phyloP scores from a whole-genome alignment of 1,139 yeast species.

The Geotrichum candidum region DNA sequence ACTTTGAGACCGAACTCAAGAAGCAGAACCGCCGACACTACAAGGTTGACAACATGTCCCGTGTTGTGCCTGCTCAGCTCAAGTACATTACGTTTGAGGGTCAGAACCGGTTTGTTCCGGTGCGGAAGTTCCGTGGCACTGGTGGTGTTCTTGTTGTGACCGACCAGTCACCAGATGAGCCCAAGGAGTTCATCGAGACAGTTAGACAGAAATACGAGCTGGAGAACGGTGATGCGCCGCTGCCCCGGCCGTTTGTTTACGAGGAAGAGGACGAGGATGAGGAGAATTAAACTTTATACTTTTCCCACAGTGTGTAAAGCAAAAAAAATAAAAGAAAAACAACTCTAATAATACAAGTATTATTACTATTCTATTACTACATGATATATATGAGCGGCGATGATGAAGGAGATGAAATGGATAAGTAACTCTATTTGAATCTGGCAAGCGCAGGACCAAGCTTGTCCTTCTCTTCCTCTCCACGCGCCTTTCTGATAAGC shows the following conservation, averaged over 20 bases:
- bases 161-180: slow-evolving; percentile 64
- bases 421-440: slow-evolving; percentile 22
- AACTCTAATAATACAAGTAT: neutral
- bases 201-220: slow-evolving; percentile 59
- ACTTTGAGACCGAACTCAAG: slow-evolving; percentile 20
- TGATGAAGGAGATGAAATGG: neutral
- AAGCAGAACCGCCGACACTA: slow-evolving; percentile 47
- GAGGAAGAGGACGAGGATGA: slow-evolving; percentile 38
- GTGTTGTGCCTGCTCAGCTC: slow-evolving; percentile 89
- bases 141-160: slow-evolving; percentile 77
- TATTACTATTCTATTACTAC: neutral
- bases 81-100: slow-evolving; percentile 73
- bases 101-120: slow-evolving; percentile 75
- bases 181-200: slow-evolving; percentile 67
- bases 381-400: neutral
- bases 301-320: neutral
- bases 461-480: slow-evolving; percentile 23
- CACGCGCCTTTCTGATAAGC: slow-evolving; percentile 24
- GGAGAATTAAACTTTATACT: slow-evolving; percentile 10
- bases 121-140: slow-evolving; percentile 69
- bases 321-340: neutral
- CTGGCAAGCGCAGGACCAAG: slow-evolving; percentile 33
- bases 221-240: slow-evolving; percentile 63
- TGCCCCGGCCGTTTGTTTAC: slow-evolving; percentile 79
- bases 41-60: slow-evolving; percentile 68